These are phyloP conservation scores for Mitragyna speciosa DNA, from an alignment of 257 asterid genomes.

Conservation along the genomic window DNA sequence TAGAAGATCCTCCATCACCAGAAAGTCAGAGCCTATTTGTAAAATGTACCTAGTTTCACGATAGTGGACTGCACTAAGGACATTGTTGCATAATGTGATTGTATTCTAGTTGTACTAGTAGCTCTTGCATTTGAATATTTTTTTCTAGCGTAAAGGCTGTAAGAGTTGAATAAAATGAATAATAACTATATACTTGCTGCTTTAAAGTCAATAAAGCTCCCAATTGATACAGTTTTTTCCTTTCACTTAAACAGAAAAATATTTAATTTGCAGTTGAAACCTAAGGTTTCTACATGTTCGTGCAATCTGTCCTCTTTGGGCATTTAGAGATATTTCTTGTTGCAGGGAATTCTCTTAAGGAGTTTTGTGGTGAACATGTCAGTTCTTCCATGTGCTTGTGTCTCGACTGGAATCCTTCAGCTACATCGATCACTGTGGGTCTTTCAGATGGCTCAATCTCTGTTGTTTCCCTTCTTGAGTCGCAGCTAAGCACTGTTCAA, in stretches of 20 bases:
- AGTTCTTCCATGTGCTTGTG: conserved; percentile 94
- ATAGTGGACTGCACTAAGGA: background rate
- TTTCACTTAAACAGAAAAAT: background rate
- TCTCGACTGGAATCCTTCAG: conserved; percentile 74
- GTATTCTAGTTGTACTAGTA: background rate
- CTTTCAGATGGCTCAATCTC: conserved; percentile 86
- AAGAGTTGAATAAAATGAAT: background rate
- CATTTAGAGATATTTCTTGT: background rate
- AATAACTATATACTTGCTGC: background rate
- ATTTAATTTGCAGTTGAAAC: background rate
- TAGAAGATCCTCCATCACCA: background rate
- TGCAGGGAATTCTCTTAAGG: conserved; percentile 55
- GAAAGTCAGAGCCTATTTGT: background rate
- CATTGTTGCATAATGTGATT: background rate
- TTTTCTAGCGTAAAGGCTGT: background rate
- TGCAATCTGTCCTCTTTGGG: background rate
- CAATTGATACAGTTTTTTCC: background rate
- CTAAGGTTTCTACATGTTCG: no score
- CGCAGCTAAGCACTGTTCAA: conserved; percentile 45
- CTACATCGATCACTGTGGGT: conserved; percentile 75
- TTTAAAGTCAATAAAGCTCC: background rate
- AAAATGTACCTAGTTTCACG: background rate
- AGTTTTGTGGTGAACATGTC: conserved; percentile 44
- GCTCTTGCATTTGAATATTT: background rate
- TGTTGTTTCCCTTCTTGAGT: conserved; percentile 52